Evolutionary conservation across 495 filamentous ascomycete species (phyloP).

Genomic region (Astrocystis sublimbata): DNA sequence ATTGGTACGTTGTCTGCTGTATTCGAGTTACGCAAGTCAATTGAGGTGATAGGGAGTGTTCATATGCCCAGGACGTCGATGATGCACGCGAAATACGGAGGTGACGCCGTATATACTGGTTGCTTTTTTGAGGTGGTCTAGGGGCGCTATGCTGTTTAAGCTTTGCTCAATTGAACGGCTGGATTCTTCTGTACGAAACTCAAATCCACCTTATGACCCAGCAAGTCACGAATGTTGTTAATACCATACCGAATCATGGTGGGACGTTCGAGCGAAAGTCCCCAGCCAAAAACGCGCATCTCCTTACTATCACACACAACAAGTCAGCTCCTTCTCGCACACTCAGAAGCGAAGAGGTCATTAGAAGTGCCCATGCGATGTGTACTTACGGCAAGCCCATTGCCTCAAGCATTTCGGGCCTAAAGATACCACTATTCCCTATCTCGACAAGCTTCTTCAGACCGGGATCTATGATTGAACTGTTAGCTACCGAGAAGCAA

Average conservation of each 20-base stretch:
- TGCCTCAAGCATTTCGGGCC: slow-evolving; percentile 90
- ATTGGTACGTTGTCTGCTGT: too few species aligned
- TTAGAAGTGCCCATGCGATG: not conserved
- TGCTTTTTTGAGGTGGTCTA: too few species aligned
- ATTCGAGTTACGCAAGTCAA: too few species aligned
- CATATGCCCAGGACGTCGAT: too few species aligned
- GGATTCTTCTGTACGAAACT: slow-evolving; percentile 80
- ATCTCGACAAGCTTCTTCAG: slow-evolving; percentile 93
- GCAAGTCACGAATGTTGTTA: slow-evolving; percentile 79
- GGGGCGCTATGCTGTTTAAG: slow-evolving; percentile 41
- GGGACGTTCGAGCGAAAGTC: slow-evolving; percentile 85
- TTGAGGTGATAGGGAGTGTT: too few species aligned
- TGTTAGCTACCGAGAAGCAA: not conserved
- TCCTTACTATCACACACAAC: slow-evolving; percentile 37
- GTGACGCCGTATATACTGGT: too few species aligned
- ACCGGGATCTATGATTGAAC: slow-evolving; percentile 57
- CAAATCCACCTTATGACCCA: slow-evolving; percentile 83
- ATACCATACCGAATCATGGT: slow-evolving; percentile 97
- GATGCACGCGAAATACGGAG: too few species aligned
- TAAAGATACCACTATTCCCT: slow-evolving; percentile 97
- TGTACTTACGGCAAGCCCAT: slow-evolving; percentile 36
- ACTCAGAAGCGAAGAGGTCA: not conserved
- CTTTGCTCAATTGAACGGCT: slow-evolving; percentile 75
- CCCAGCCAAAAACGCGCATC: slow-evolving; percentile 89
- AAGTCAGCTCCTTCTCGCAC: not conserved